phyloP scores from a whole-genome alignment of 768 basidiomycete genomes.

The Leccinum longicurvipes region DNA sequence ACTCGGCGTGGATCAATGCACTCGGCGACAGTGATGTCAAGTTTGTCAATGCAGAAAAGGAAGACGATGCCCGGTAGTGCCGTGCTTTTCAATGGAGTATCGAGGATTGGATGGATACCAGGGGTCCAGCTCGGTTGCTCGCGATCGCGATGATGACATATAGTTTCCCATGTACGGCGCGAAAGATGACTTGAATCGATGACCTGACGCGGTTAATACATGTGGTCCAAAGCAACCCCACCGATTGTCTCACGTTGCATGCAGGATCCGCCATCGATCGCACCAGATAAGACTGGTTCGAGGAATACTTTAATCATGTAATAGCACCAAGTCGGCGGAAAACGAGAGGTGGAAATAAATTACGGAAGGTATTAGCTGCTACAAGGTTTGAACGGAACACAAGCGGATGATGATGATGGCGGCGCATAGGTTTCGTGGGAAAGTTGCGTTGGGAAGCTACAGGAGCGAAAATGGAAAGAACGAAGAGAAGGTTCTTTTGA shows the following conservation, averaged over 20 bases:
- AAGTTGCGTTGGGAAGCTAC: constrained; percentile 4
- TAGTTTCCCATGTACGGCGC: not conserved
- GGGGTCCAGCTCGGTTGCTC: not conserved
- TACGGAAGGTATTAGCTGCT: constrained; percentile 5
- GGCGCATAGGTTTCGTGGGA: constrained; percentile 7
- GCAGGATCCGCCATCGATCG: constrained; percentile 7
- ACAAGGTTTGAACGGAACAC: constrained; percentile 3
- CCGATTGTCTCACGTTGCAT: not conserved
- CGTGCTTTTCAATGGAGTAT: not conserved
- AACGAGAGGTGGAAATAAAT: not conserved
- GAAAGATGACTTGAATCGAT: not conserved
- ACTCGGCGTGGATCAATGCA: not conserved
- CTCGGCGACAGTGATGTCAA: not conserved
- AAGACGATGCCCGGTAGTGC: constrained; percentile 1
- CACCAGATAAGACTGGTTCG: constrained; percentile 8
- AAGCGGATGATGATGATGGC: not conserved
- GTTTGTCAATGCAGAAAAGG: constrained; percentile 4
- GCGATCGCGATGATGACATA: not conserved
- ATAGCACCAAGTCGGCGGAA: not conserved
- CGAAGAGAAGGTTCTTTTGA: not conserved
- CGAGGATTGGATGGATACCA: not conserved
- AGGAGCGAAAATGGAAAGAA: constrained; percentile 5
- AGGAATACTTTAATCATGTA: not conserved
- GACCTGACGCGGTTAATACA: not conserved
- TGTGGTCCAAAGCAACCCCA: not conserved